A percentile compares a stretch with the other conserved stretches of the same genome.
Conservation (phyloP, 2,329 filamentous ascomycete genomes). For the Mollisia scopiformis region DNA sequence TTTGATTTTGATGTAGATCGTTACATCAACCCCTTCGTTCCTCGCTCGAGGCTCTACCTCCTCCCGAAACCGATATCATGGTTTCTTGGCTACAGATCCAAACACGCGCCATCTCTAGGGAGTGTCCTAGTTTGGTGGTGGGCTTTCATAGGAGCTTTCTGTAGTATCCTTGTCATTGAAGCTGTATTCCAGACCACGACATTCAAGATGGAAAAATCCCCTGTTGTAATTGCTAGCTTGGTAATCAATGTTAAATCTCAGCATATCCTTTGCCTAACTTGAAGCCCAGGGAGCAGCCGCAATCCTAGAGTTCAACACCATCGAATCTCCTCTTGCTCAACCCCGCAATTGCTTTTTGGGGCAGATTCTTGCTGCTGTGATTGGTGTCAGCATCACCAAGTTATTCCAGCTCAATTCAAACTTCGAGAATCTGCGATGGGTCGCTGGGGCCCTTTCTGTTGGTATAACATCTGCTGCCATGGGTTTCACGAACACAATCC, state of each 20-base stretch:
- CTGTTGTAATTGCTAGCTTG: constrained; percentile 71
- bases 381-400: constrained; percentile 66
- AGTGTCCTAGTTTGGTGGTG: constrained; percentile 63
- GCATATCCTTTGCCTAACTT: background rate
- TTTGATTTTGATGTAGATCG: constrained; percentile 71
- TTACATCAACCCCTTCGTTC: constrained; percentile 73
- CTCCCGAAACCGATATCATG: constrained; percentile 69
- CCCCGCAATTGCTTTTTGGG: constrained; percentile 71
- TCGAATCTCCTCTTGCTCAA: constrained; percentile 73
- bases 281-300: constrained; percentile 62
- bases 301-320: constrained; percentile 74
- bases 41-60: constrained; percentile 62
- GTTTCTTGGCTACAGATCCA: constrained; percentile 65
- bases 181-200: constrained; percentile 54
- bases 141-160: constrained; percentile 68
- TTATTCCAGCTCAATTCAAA: constrained; percentile 57
- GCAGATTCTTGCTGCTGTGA: constrained; percentile 63
- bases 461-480: constrained; percentile 65
- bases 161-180: constrained; percentile 61
- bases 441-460: constrained; percentile 68
- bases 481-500: constrained; percentile 60
- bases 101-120: constrained; percentile 44
- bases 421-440: constrained; percentile 58
- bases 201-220: constrained; percentile 55
- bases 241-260: constrained; percentile 48